phyloP scores from a whole-genome alignment of 495 filamentous ascomycete species.

The Tetracladium marchalianum region DNA sequence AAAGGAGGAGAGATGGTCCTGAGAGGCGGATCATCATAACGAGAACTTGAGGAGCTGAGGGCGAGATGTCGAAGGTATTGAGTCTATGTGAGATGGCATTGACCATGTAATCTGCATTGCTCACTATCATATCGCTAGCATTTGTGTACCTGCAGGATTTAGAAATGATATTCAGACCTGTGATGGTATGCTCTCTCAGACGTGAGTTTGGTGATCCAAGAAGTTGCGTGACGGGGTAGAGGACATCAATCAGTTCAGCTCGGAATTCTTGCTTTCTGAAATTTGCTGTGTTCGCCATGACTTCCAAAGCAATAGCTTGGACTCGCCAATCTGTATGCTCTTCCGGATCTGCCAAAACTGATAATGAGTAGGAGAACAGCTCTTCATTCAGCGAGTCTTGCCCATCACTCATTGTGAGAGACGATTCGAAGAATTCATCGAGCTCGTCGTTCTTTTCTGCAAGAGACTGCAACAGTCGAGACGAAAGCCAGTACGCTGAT shows the following conservation, averaged over 20 bases:
- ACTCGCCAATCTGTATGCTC: slow-evolving; percentile 53
- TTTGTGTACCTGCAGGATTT: slow-evolving; percentile 61
- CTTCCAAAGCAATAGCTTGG: slow-evolving; percentile 64
- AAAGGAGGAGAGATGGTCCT: slow-evolving; percentile 73
- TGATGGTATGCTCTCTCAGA: slow-evolving; percentile 74
- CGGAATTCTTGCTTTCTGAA: slow-evolving; percentile 62
- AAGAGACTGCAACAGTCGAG: slow-evolving; percentile 54
- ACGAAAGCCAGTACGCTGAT: slow-evolving; percentile 73
- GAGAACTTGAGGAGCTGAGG: slow-evolving; percentile 81
- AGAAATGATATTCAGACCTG: slow-evolving; percentile 71
- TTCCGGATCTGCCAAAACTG: slow-evolving; percentile 45
- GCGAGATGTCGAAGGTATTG: slow-evolving; percentile 84
- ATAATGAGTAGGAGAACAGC: slow-evolving; percentile 67
- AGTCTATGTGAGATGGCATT: slow-evolving; percentile 84
- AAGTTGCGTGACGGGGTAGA: slow-evolving; percentile 81
- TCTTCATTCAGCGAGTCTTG: slow-evolving; percentile 58
- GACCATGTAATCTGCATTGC: slow-evolving; percentile 94
- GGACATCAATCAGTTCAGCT: slow-evolving; percentile 76
- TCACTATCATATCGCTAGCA: slow-evolving; percentile 71
- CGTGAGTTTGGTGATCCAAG: slow-evolving; percentile 61
- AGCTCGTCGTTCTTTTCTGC: slow-evolving; percentile 38
- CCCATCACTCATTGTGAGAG: slow-evolving; percentile 33
- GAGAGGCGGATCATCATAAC: slow-evolving; percentile 90
- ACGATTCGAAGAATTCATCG: slow-evolving; percentile 55
- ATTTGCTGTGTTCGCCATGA: slow-evolving; percentile 59